phyloP scores from a whole-genome alignment of 2,329 filamentous ascomycete species.

The Sclerotinia nivalis region DNA sequence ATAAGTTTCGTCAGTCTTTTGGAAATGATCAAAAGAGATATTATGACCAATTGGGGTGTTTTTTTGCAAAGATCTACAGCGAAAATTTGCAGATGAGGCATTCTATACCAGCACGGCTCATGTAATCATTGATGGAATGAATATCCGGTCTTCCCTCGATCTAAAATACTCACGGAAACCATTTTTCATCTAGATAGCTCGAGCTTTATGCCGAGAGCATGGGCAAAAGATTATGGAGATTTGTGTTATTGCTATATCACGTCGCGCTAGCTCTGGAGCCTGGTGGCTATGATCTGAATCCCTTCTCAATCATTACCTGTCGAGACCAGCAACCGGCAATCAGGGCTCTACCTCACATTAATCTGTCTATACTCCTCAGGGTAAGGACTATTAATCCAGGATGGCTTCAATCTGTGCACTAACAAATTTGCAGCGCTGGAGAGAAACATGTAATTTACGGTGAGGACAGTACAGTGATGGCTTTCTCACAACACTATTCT shows the following conservation, averaged over 20 bases:
- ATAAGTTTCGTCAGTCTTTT: background rate
- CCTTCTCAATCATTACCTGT: background rate
- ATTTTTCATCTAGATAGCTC: background rate
- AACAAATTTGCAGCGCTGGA: background rate
- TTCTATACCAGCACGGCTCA: background rate
- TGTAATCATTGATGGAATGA: background rate
- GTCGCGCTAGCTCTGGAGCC: background rate
- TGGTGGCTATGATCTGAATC: conserved; percentile 15
- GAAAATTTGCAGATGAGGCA: background rate
- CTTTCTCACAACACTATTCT: background rate
- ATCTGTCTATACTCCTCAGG: background rate
- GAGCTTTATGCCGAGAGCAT: background rate
- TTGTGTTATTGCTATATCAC: background rate
- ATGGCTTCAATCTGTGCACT: background rate
- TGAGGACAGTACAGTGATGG: background rate
- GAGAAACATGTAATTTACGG: background rate
- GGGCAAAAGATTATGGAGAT: background rate
- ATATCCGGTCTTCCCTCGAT: no score
- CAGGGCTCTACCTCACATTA: background rate
- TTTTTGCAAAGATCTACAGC: background rate
- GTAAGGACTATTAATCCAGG: background rate
- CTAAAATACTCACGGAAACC: background rate
- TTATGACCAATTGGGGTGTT: background rate
- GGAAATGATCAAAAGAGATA: background rate
- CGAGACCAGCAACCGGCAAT: background rate